Base-by-base conservation (phyloP, 768 basidiomycete genomes). In the Baorangia bicolor region DNA sequence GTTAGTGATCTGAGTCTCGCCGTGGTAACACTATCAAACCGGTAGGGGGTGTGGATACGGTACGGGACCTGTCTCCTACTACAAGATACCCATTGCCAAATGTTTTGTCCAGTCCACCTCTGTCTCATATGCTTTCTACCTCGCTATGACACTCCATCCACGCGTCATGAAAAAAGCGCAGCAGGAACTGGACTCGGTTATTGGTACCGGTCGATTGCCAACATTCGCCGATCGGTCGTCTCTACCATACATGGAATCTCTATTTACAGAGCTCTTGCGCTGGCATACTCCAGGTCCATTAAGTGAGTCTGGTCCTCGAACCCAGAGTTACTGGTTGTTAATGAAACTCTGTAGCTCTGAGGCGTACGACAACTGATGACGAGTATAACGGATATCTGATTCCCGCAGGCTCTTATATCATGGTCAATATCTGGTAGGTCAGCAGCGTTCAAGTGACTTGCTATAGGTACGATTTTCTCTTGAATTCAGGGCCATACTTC, bases 131-230 rank as follows among this genome's bases (percentile, higher is more conserved):
- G 52, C 56, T 9, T 63, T 65, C 39, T 57, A 57, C 21, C 66
- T 70, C 18, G 71, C 66, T 3, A 72, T 71, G 71, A 58, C 61
- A 18, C 62, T 68, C 42, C 57, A 63, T 46, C 71, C 72, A 3
- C 51, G 38, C 1, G 63, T 66, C n/a, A 58, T 67, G 59, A 57
- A 56, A 43, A 70, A 58, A 38, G 70, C 62, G 0, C 70, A 67
- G 44, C 52, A 54, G 35, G 70, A 73, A 39, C 47, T 73, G 11
- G 69, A 69, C 30, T 18, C 49, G 0, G 59, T 73, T 0, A 59
- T 73, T 13, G 72, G 70, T 9, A 33, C 35, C 5, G 49, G 56
- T 5, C 51, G 49, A 41, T 39, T 69, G 23, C 69, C 70, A 8
- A 64, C 61, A 1, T 69, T 67, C 20, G 45, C 60, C 3, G 69